phyloP scores from a whole-genome alignment of 208 protist genomes.

The Crithidia bombi region DNA sequence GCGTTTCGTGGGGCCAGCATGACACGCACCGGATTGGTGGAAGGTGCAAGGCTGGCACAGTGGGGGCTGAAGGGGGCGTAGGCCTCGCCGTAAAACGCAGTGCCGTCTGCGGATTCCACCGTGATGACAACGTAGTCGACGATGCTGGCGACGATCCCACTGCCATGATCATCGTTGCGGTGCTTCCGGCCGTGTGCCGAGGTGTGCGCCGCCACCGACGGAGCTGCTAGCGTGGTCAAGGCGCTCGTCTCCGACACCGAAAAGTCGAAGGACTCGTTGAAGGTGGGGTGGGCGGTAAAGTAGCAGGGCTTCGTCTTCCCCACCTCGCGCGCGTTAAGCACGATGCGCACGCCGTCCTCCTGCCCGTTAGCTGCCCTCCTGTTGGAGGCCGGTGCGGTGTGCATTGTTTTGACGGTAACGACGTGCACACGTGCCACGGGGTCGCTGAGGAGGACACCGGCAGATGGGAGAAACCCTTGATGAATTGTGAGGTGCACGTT shows the following conservation, averaged over 20 bases:
- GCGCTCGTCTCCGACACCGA: constrained; percentile 40
- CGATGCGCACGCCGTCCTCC: constrained; percentile 25
- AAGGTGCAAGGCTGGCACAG: constrained; percentile 41
- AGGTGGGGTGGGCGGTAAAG: constrained; percentile 61
- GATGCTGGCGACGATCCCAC: constrained; percentile 19
- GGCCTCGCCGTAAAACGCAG: constrained; percentile 62
- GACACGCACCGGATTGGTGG: constrained; percentile 54
- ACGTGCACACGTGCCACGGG: constrained; percentile 69
- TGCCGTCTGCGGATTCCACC: constrained; percentile 46
- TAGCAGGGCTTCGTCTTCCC: constrained; percentile 42
- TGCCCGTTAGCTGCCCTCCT: too few species aligned
- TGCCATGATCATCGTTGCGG: not conserved
- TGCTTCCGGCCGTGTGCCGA: constrained; percentile 12
- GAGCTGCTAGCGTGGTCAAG: constrained; percentile 42
- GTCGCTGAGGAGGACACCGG: constrained; percentile 76
- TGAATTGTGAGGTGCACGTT: constrained; percentile 75
- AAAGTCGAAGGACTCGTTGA: constrained; percentile 59
- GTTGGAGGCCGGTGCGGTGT: constrained; percentile 5
- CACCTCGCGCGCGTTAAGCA: constrained; percentile 48
- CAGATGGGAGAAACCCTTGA: constrained; percentile 70
- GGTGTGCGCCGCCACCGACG: not conserved
- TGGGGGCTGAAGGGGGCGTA: constrained; percentile 80
- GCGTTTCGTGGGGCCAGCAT: constrained; percentile 82
- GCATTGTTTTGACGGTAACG: constrained; percentile 61
- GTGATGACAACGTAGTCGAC: constrained; percentile 67